Base-by-base conservation (phyloP, 2,329 filamentous ascomycete genomes). In the Colletotrichum tanaceti region DNA sequence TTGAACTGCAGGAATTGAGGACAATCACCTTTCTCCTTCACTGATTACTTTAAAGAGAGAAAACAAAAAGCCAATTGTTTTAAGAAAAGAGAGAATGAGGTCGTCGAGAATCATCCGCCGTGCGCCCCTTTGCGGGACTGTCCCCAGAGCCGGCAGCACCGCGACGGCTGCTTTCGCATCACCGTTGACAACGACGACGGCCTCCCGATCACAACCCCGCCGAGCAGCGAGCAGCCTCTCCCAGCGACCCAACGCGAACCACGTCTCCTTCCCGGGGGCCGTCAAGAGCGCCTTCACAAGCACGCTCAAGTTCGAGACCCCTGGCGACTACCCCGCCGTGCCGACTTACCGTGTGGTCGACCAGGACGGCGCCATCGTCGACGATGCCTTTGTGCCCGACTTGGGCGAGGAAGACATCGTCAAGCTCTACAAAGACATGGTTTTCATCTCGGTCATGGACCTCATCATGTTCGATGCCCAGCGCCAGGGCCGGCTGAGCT, bases 391-490 rank as follows among this genome's bases (percentile, higher is more conserved):
- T 74, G 83, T 85, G 59, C 88, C 89, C 0, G 90, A 94, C 75
- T 87, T 96, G 2, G 84, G 85, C 47, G 89, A 96, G 60, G 84
- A 86, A 58, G 81, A 85, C 71, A 82, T 89, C 14, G 75, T 88
- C 63, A 86, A 88, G 75, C 79, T 90, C 59, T 91, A 91, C 78
- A 85, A 82, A 68, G 87, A 90, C 74, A 91, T 92, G 90, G 75
- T 91, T 11, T 86, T 84, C 43, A 83, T 90, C 11, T 89, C 91
- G 64, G 92, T 98, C 73, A 96, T 99, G 93, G 96, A 99, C 77
- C 80, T 97, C 63, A 92, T 98, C 77, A 98, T 98, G 94, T 98
- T 97, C 76, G 96, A 99, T 76, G 94, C 96, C 0, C 96, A 99
- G 80, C 87, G 96, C 53, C 96, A 99, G 80, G 94, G 94, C n/a